phyloP scores from a whole-genome alignment of 192 early-diverging fungal genomes.

The Gryganskiella cystojenkinii region DNA sequence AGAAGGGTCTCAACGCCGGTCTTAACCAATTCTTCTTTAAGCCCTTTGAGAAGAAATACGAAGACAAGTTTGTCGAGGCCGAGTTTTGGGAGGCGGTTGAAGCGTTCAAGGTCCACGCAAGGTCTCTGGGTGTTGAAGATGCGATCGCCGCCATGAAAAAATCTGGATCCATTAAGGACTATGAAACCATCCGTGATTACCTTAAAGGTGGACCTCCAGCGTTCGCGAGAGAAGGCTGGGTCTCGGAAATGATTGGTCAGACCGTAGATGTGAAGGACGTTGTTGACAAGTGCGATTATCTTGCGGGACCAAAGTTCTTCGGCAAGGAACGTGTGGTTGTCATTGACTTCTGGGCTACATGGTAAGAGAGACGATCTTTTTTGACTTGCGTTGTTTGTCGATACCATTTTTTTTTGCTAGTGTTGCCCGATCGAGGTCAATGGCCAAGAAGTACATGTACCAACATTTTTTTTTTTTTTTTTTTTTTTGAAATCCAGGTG shows the following conservation, averaged over 20 bases:
- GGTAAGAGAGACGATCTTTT: not conserved
- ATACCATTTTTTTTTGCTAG: no score
- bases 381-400: not conserved
- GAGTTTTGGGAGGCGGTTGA: conserved; percentile 3
- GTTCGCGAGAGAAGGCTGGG: conserved; percentile 1
- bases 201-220: not conserved
- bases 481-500: not conserved
- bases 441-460: no score
- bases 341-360: conserved; percentile 9
- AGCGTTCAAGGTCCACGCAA: not conserved
- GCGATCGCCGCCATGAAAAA: not conserved
- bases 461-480: not conserved
- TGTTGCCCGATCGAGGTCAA: no score
- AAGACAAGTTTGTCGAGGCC: not conserved
- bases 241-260: not conserved
- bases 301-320: not conserved
- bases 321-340: not conserved
- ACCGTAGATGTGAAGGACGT: not conserved
- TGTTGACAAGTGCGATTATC: not conserved
- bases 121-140: not conserved
- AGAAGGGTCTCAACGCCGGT: not conserved
- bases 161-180: not conserved
- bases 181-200: conserved; percentile 2
- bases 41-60: conserved; percentile 9
- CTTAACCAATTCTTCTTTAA: not conserved